Percentiles rank a stretch among this genome's conserved stretches.
These are phyloP conservation scores for Vanrija pseudolonga DNA, from an alignment of 1,284 basidiomycete genomes.

Conservation along the genomic window DNA sequence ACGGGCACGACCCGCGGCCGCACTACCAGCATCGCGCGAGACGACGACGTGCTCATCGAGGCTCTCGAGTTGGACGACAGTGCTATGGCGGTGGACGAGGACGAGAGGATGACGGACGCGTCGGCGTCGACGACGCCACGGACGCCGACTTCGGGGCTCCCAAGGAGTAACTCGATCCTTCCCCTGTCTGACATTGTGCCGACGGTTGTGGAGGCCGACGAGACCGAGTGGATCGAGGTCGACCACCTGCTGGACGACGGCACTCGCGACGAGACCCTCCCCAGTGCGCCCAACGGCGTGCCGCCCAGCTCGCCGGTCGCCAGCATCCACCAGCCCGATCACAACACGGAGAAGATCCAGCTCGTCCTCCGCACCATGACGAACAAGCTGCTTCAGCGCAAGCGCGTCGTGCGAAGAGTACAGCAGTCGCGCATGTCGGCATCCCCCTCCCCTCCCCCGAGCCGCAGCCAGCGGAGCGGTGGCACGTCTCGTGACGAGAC, in stretches of 20 bases:
- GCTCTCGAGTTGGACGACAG: conserved; percentile 4
- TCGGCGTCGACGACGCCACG: neutral
- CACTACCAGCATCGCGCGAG: neutral
- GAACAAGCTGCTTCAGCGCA: conserved; percentile 49
- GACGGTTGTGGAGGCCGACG: conserved; percentile 7
- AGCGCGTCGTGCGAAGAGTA: conserved; percentile 42
- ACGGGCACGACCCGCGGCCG: conserved; percentile 1
- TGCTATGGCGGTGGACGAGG: conserved; percentile 6
- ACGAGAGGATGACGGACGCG: neutral
- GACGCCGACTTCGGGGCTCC: neutral
- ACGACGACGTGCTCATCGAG: conserved; percentile 17
- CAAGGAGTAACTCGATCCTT: too few species aligned
- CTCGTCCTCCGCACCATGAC: conserved; percentile 52
- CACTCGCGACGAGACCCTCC: conserved; percentile 5
- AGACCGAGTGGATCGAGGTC: conserved; percentile 49
- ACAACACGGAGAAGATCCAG: conserved; percentile 43
- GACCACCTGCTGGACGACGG: conserved; percentile 23
- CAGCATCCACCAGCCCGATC: neutral
- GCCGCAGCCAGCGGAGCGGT: neutral
- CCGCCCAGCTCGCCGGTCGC: conserved; percentile 13
- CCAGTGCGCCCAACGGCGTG: conserved; percentile 13
- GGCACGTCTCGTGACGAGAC: neutral
- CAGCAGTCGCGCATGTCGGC: conserved; percentile 1
- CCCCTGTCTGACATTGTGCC: too few species aligned
- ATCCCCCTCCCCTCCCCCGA: conserved; percentile 9